Percentiles rank a stretch among this genome's conserved stretches.
Conservation (phyloP, 345 rosid genomes). For the Corchorus olitorius region DNA sequence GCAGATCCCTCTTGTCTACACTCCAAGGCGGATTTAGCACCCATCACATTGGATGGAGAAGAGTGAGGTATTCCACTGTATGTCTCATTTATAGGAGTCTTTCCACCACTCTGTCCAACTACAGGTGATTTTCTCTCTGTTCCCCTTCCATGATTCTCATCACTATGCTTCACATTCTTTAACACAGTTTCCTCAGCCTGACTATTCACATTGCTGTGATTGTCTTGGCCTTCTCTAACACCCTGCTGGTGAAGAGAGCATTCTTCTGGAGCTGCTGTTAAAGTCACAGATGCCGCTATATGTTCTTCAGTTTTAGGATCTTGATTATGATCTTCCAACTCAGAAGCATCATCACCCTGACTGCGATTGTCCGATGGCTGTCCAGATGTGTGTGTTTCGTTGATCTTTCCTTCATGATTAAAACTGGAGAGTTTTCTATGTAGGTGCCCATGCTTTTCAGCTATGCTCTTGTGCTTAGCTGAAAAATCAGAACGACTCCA, state of each 20-base stretch:
- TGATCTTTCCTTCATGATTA: constrained; percentile 15
- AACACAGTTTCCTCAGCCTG: constrained; percentile 31
- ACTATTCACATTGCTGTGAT: constrained; percentile 27
- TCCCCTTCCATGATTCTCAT: constrained; percentile 33
- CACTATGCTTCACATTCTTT: constrained; percentile 29
- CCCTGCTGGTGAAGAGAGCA: constrained; percentile 8
- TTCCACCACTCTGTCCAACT: constrained; percentile 31
- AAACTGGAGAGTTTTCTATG: constrained; percentile 26
- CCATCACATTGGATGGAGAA: constrained; percentile 18
- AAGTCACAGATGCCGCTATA: neutral
- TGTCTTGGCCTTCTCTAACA: constrained; percentile 32
- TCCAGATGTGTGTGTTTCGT: constrained; percentile 27
- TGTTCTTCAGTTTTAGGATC: constrained; percentile 35
- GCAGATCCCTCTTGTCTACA: constrained; percentile 25
- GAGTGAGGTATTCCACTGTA: constrained; percentile 13
- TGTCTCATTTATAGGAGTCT: constrained; percentile 34
- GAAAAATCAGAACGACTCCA: constrained; percentile 84
- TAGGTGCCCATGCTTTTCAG: constrained; percentile 58
- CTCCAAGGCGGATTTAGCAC: neutral
- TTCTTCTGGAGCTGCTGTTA: constrained; percentile 14
- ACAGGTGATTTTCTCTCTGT: constrained; percentile 31
- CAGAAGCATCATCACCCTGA: constrained; percentile 18
- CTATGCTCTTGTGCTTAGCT: constrained; percentile 56
- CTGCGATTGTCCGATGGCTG: constrained; percentile 26
- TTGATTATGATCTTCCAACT: constrained; percentile 26